Base-by-base conservation (phyloP, 2,329 filamentous ascomycete species). In the Fusarium veterinarium region DNA sequence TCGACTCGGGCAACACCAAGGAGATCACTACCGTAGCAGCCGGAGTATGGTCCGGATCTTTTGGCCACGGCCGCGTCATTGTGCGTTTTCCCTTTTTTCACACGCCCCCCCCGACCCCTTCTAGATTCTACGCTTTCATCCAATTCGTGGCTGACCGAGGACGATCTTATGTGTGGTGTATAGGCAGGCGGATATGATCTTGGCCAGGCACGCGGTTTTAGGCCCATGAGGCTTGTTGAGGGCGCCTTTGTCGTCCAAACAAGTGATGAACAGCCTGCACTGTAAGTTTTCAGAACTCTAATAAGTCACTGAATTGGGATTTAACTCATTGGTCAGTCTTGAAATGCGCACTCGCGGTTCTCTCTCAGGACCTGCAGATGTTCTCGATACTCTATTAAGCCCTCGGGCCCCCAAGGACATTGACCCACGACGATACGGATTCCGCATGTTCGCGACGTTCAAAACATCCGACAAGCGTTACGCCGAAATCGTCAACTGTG, bases 391-490 rank as follows among this genome's bases (percentile, higher is more conserved):
- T 51, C 77, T 85, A 51, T 79, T 85, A 35, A 81, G 79, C 64
- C 81, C 81, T 2, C 77, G 79, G 23, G 75, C 80, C 45, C 78
- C 81, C 48, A 82, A 82, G 73, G 77, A 81, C 61, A 82, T 84
- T 56, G 82, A 84, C 61, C 81, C 82, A 16, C 80, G 82, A 19
- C 81, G 82, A 60, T 87, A 87, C 71, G 84, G 83, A 64, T 87
- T 87, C 71, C 83, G 85, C 68, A 80, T 87, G 73, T 86, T 85
- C 64, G 82, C 85, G 64, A 85, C 84, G 23, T 84, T 87, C 80
- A 85, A 86, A 76, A 86, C 86, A 28, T 80, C 84, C 6, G 86
- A 87, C 77, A 83, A 84, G 75, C 81, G 86, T 35, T 87, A 87
- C 71, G 81, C 81, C 52, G 84, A 86, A 60, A 83, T 83, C 63